phyloP scores from a whole-genome alignment of 371 early-diverging fungal species.

The Circinella minor region DNA sequence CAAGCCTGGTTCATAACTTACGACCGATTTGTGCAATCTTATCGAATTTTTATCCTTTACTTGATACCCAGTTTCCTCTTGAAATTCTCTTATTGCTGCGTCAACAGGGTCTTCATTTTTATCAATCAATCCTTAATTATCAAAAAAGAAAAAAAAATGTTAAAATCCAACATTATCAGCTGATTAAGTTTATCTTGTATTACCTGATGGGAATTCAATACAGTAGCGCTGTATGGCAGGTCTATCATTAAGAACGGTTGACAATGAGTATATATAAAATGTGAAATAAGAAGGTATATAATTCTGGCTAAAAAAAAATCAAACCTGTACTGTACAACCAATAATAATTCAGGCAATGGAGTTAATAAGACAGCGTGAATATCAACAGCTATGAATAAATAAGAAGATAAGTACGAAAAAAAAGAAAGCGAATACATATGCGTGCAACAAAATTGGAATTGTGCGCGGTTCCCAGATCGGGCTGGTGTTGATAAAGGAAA shows the following conservation, averaged over 20 bases:
- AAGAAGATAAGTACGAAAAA: not conserved
- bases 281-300: not conserved
- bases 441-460: not conserved
- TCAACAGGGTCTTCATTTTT: conserved; percentile 40
- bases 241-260: conserved; percentile 24
- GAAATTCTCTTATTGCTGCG: conserved; percentile 62
- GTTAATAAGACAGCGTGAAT: conserved; percentile 49
- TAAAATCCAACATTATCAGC: too few species aligned
- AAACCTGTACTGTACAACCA: conserved; percentile 63
- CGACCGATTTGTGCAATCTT: conserved; percentile 21
- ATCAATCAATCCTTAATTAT: conserved; percentile 56
- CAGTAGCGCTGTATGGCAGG: conserved; percentile 60
- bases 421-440: not conserved
- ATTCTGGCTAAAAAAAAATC: too few species aligned
- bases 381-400: conserved; percentile 46
- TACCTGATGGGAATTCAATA: conserved; percentile 70
- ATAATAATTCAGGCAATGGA: conserved; percentile 48
- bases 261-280: not conserved
- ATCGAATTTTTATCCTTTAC: conserved; percentile 25
- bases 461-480: not conserved
- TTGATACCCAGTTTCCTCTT: conserved; percentile 65
- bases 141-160: too few species aligned
- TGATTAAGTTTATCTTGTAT: not conserved
- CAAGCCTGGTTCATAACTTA: conserved; percentile 67
- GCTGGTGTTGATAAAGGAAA: not conserved